Percentiles rank a stretch among this genome's conserved stretches.
Conservation (phyloP, 2,329 filamentous ascomycete genomes). For the Sphaerostilbella broomeana region DNA sequence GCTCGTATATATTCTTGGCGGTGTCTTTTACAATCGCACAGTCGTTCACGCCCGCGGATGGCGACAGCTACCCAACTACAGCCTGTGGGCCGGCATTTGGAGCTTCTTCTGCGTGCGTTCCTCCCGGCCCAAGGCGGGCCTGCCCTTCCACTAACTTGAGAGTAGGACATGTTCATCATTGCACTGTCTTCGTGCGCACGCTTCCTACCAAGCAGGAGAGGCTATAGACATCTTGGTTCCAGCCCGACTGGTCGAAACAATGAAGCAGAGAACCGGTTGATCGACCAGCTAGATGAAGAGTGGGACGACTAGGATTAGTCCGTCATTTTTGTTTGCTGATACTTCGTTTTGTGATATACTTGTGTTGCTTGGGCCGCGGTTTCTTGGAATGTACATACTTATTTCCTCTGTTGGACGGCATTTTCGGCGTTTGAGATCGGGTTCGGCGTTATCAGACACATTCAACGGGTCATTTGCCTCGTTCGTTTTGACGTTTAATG, state of each 20-base stretch:
- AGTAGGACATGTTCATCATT: slow-evolving; percentile 60
- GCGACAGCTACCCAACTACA: slow-evolving; percentile 92
- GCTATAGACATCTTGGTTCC: slow-evolving; percentile 59
- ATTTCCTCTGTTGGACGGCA: slow-evolving; percentile 12
- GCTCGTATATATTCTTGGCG: slow-evolving; percentile 82
- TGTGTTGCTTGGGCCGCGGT: slow-evolving; percentile 6
- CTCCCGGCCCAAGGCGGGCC: slow-evolving; percentile 24
- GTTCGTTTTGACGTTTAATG: background rate
- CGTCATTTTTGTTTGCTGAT: slow-evolving; percentile 8
- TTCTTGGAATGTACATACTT: slow-evolving; percentile 4
- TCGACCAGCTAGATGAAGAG: slow-evolving; percentile 93
- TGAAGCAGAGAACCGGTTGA: slow-evolving; percentile 88
- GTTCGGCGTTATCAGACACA: background rate
- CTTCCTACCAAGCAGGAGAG: slow-evolving; percentile 56
- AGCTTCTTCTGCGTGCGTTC: slow-evolving; percentile 65
- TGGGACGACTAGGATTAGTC: slow-evolving; percentile 66
- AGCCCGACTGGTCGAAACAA: slow-evolving; percentile 44
- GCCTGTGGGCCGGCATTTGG: slow-evolving; percentile 82
- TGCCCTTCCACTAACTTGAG: slow-evolving; percentile 23
- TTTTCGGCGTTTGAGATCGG: slow-evolving; percentile 15
- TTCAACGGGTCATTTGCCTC: background rate
- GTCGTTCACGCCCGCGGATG: slow-evolving; percentile 92
- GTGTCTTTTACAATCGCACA: slow-evolving; percentile 90
- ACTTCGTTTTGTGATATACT: slow-evolving; percentile 5
- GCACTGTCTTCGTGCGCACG: slow-evolving; percentile 62